Evolutionary conservation across 176 grass and related monocot genomes (phyloP), one percentile per base, ranked within the genome.

Genomic region (Eragrostis curvula): DNA sequence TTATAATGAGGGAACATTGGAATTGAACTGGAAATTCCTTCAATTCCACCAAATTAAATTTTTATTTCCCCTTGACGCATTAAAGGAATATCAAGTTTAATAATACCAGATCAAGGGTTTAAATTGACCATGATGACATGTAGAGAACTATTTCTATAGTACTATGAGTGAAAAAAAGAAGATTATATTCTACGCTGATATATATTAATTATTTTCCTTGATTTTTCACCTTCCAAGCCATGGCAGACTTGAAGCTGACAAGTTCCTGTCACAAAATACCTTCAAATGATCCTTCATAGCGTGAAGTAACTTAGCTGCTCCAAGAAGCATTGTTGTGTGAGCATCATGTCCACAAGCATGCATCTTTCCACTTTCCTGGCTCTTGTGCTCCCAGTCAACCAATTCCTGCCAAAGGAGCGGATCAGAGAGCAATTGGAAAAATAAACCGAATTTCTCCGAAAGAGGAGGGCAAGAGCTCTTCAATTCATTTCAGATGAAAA

Each of bases 281-380:
- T 87, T 90, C 13, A 94, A 84, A 12, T 88, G 67, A 41, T 85
- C 12, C 79, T 92, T 94, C 25, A 57, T 83, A 46, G 71, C 50
- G 17, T 90, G 91, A 79, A 97, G 94, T 81, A 97, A 85, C 55
- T 94, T 94, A 20, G 91, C 94, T 45, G 94, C 94, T 62, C 94
- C 94, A 7, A 97, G 87, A 62, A 97, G 89, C 94, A 97, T 97
- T 58, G 94, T 12, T 7, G 89, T 85, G 87, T 97, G 94, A 55
- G 79, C 89, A 65, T 97, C 94, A 60, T 97, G 92, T 36, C 94
- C 92, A 2, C 94, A 97, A 17, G 65, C 94, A 70, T 97, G 92
- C 94, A 92, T 97, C 51, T 88, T 78, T 9, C 94, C 94, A 45
- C 55, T 47, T 73, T 90, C 80, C 29, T 90, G 87, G 79, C 94